Conservation (phyloP, 129 eudicot species). For the Artemisia tridentata region DNA sequence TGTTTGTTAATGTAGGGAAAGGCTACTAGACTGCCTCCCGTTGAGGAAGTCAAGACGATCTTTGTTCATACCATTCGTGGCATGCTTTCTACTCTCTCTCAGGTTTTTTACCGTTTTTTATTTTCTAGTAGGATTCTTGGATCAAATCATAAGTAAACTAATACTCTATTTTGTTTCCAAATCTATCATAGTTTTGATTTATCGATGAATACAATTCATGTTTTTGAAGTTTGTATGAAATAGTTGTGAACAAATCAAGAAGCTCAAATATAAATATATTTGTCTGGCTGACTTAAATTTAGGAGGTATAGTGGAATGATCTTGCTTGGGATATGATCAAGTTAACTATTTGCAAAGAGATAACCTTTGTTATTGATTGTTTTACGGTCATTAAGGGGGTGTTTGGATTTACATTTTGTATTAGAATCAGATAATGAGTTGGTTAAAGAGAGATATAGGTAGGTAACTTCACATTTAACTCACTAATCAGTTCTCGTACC, state of each 20-base stretch:
- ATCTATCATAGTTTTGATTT: not conserved
- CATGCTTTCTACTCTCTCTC: slow-evolving; percentile 76
- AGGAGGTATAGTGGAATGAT: no score
- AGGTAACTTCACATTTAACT: not conserved
- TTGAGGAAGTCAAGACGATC: slow-evolving; percentile 73
- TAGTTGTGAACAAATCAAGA: not conserved
- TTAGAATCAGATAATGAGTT: not conserved
- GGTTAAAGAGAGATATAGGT: not conserved
- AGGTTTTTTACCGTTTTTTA: slow-evolving; percentile 36
- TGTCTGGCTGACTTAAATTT: no score
- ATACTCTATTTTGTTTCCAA: not conserved
- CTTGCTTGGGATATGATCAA: not conserved
- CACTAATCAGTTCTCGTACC: not conserved
- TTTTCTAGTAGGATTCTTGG: not conserved
- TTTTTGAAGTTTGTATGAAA: not conserved
- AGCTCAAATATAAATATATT: no score
- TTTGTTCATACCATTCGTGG: slow-evolving; percentile 65
- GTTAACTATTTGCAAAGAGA: not conserved
- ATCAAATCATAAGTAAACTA: not conserved
- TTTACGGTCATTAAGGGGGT: not conserved
- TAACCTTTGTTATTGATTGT: not conserved
- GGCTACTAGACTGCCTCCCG: slow-evolving; percentile 78
- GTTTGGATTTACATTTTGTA: not conserved
- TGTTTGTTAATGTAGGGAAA: slow-evolving; percentile 55
- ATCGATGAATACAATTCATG: not conserved